Conservation (phyloP, 805 yeast species). For the Saccharomycopsis oosterbeekiorum region DNA sequence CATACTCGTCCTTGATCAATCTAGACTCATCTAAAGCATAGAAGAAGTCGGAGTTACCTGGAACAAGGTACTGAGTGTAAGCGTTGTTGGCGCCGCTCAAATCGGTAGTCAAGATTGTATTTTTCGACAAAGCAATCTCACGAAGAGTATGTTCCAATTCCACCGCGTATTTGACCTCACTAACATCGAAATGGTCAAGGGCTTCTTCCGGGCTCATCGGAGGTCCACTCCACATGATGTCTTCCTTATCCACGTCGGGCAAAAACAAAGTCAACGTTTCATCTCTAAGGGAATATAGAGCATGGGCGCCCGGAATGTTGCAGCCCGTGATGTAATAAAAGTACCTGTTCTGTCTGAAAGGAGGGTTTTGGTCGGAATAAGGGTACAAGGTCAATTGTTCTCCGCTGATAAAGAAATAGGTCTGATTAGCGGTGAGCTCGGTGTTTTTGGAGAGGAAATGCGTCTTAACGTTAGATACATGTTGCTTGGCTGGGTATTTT, state of each 20-base stretch:
- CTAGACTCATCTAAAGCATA: slow-evolving; percentile 84
- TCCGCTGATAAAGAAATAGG: slow-evolving; percentile 52
- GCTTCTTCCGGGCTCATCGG: slow-evolving; percentile 69
- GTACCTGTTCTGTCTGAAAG: slow-evolving; percentile 83
- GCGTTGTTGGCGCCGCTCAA: slow-evolving; percentile 35
- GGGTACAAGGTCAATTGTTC: slow-evolving; percentile 49
- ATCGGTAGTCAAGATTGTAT: slow-evolving; percentile 43
- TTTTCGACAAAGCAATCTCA: slow-evolving; percentile 23
- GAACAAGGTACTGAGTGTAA: slow-evolving; percentile 31
- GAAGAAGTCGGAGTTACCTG: slow-evolving; percentile 40
- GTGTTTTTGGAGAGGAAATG: slow-evolving; percentile 27
- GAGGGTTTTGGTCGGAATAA: slow-evolving; percentile 70
- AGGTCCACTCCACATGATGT: slow-evolving; percentile 93
- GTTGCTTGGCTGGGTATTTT: slow-evolving; percentile 79
- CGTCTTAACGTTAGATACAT: slow-evolving; percentile 45
- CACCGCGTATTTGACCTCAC: slow-evolving; percentile 58
- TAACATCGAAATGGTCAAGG: slow-evolving; percentile 58
- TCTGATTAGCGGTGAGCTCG: slow-evolving; percentile 22
- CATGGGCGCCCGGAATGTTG: slow-evolving; percentile 65
- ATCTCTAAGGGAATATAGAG: slow-evolving; percentile 42
- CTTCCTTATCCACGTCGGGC: slow-evolving; percentile 79
- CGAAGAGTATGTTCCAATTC: slow-evolving; percentile 35
- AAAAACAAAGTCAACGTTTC: slow-evolving; percentile 63
- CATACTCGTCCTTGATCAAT: slow-evolving; percentile 74
- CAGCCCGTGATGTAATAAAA: slow-evolving; percentile 83